Evolutionary conservation across 495 filamentous ascomycete species (phyloP).

Genomic region (Antarctomyces pellizariae): DNA sequence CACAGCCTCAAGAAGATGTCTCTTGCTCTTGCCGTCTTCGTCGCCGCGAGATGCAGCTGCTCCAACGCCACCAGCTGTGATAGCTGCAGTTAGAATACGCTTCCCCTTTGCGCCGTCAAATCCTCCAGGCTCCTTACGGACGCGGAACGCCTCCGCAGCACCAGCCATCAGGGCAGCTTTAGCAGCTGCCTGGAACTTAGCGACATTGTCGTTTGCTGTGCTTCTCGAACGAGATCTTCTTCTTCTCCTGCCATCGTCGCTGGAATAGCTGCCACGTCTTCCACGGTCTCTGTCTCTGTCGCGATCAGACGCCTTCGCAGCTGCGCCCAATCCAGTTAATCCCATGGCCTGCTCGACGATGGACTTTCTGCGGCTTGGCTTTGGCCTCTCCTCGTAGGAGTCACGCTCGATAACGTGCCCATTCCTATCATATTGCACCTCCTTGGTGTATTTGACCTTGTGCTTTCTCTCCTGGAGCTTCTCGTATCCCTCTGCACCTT

Average conservation of each 20-base stretch:
- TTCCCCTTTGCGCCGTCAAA: slow-evolving; percentile 75
- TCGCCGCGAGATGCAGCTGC: slow-evolving; percentile 41
- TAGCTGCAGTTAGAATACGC: slow-evolving; percentile 66
- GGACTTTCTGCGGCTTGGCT: slow-evolving; percentile 31
- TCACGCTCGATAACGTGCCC: slow-evolving; percentile 24
- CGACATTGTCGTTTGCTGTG: slow-evolving; percentile 24
- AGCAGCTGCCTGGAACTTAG: slow-evolving; percentile 62
- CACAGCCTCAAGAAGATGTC: slow-evolving; percentile 45
- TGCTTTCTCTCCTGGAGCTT: too few relatives aligned
- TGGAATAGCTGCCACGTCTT: slow-evolving; percentile 29
- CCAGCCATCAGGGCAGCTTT: slow-evolving; percentile 70
- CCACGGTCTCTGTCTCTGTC: slow-evolving; percentile 13
- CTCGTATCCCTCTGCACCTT: slow-evolving; percentile 25
- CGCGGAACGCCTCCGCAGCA: slow-evolving; percentile 68
- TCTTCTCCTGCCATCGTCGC: slow-evolving; percentile 21
- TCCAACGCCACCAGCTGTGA: slow-evolving; percentile 66
- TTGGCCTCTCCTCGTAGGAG: slow-evolving; percentile 25
- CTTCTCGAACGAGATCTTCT: slow-evolving; percentile 24
- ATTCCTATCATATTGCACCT: slow-evolving; percentile 20
- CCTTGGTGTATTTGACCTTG: slow-evolving; percentile 21
- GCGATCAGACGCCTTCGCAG: slow-evolving; percentile 23
- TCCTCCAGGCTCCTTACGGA: slow-evolving; percentile 61
- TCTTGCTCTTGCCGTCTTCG: slow-evolving; percentile 48
- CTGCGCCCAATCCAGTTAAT: slow-evolving; percentile 41
- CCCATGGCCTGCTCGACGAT: slow-evolving; percentile 46